Conservation (phyloP, 768 basidiomycete genomes). For the Pisolithus tinctorius region DNA sequence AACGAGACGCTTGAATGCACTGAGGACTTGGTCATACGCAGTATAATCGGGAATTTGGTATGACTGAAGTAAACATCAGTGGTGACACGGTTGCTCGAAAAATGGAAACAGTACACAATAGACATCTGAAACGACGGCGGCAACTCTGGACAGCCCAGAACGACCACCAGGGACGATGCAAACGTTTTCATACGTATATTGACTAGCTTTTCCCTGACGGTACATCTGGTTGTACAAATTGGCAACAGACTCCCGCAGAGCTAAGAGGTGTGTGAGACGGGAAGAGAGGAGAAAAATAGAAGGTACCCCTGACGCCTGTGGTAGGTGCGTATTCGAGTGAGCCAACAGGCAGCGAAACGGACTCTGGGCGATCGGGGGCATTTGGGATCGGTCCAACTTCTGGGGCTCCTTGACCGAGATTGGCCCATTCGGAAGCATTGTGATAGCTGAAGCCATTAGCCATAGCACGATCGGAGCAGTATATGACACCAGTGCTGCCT, state of each 20-base stretch:
- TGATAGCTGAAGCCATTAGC: conserved; percentile 88
- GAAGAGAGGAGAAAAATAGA: background rate
- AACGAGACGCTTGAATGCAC: conserved; percentile 83
- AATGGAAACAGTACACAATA: conserved; percentile 50
- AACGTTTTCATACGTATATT: conserved; percentile 90
- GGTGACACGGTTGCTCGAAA: background rate
- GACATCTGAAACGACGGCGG: conserved; percentile 87
- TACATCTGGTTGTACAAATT: conserved; percentile 85
- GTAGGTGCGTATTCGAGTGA: conserved; percentile 90
- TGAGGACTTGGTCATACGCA: conserved; percentile 76
- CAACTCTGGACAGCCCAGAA: conserved; percentile 82
- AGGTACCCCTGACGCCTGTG: conserved; percentile 74
- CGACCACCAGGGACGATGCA: conserved; percentile 95
- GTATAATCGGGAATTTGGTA: conserved; percentile 94
- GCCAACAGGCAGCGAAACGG: conserved; percentile 61
- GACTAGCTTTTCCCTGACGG: conserved; percentile 68
- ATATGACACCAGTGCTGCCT: conserved; percentile 59
- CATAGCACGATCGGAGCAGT: conserved; percentile 91
- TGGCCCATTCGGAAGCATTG: conserved; percentile 74
- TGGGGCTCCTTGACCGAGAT: conserved; percentile 88
- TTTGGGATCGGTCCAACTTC: conserved; percentile 82
- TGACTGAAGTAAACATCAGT: conserved; percentile 37
- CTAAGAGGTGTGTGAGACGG: conserved; percentile 29
- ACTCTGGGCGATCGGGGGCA: conserved; percentile 58
- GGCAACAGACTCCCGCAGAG: conserved; percentile 84